Conservation (phyloP, 306 rosid species). For the Lathyrus tuberosus region DNA sequence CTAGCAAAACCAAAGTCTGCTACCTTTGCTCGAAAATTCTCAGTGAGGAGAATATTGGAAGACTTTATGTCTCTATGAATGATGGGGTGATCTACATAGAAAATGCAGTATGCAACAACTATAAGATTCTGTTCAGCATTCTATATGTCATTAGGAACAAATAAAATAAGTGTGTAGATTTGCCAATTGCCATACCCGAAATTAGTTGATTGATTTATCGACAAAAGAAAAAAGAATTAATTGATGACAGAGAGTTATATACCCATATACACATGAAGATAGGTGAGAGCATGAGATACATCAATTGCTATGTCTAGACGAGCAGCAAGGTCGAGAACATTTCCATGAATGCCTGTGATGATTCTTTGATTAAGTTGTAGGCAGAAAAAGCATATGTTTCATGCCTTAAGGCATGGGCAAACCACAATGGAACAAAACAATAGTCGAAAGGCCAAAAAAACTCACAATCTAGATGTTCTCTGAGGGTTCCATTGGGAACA, state of each 20-base stretch:
- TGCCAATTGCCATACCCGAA: conserved; percentile 9
- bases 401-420: conserved; percentile 14
- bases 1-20: conserved; percentile 98
- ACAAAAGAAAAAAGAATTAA: not conserved
- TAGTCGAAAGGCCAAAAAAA: conserved; percentile 31
- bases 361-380: conserved; percentile 38
- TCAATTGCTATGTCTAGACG: conserved; percentile 90
- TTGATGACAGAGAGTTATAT: conserved; percentile 35
- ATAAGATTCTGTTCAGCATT: conserved; percentile 40
- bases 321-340: conserved; percentile 67
- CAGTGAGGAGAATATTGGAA: conserved; percentile 90
- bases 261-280: conserved; percentile 97
- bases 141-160: conserved; percentile 5
- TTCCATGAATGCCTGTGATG: conserved; percentile 69
- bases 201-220: not conserved
- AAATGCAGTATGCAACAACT: conserved; percentile 2
- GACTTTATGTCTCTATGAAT: conserved; percentile 97
- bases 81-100: conserved; percentile 81
- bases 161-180: conserved; percentile 2
- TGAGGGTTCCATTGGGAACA: conserved; percentile 89
- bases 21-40: conserved; percentile 84
- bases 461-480: conserved; percentile 97
- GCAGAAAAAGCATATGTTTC: conserved; percentile 30
- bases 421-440: not conserved
- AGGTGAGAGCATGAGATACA: conserved; percentile 95